phyloP scores from a whole-genome alignment of 805 yeast species.

The Wickerhamiella brachini region DNA sequence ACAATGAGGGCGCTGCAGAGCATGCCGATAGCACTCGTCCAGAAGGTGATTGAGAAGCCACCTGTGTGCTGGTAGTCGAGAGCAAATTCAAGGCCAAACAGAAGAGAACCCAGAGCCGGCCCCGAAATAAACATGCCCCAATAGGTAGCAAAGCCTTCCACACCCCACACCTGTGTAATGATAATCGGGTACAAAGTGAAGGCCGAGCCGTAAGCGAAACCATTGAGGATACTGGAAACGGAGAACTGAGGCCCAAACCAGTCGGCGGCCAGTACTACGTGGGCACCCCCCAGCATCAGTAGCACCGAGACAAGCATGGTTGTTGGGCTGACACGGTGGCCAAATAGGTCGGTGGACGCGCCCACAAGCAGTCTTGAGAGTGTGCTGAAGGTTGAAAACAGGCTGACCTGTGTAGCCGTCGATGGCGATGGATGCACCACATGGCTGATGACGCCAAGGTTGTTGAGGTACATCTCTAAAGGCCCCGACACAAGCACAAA shows the following conservation, averaged over 20 bases:
- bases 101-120: slow-evolving; percentile 68
- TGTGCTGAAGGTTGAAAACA: slow-evolving; percentile 58
- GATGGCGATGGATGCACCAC: slow-evolving; percentile 23
- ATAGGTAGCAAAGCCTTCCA: slow-evolving; percentile 75
- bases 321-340: slow-evolving; percentile 21
- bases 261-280: slow-evolving; percentile 18
- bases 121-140: slow-evolving; percentile 87
- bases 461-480: slow-evolving; percentile 69
- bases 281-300: slow-evolving; percentile 27
- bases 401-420: slow-evolving; percentile 32
- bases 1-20: slow-evolving; percentile 5
- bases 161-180: slow-evolving; percentile 75
- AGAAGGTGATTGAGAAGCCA: slow-evolving; percentile 8
- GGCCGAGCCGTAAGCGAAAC: slow-evolving; percentile 65
- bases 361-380: slow-evolving; percentile 55
- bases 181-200: slow-evolving; percentile 81
- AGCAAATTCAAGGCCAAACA: slow-evolving; percentile 62
- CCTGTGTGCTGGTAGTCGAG: slow-evolving; percentile 34
- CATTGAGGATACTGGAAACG: slow-evolving; percentile 37
- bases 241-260: slow-evolving; percentile 17
- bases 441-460: slow-evolving; percentile 60
- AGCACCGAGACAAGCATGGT: slow-evolving; percentile 21
- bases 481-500: slow-evolving; percentile 68
- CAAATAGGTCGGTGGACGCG: slow-evolving; percentile 47
- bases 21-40: slow-evolving; percentile 8